Evolutionary conservation across 768 basidiomycete species (phyloP).

Genomic region (Basidioascus undulatus): DNA sequence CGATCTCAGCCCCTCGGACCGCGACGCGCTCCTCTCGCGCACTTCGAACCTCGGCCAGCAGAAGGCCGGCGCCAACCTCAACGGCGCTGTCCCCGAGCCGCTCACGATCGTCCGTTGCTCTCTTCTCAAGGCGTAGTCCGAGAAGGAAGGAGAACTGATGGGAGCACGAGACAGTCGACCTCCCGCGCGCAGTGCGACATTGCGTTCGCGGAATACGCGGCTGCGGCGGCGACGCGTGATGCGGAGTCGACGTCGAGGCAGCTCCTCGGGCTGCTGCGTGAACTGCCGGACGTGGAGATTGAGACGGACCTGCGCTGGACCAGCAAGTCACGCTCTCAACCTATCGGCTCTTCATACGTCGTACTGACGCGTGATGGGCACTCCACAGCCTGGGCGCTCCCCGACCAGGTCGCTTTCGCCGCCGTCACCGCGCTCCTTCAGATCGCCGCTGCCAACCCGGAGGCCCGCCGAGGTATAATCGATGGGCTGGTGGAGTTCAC

Average conservation of each 20-base stretch:
- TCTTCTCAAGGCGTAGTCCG: neutral
- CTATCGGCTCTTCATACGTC: neutral
- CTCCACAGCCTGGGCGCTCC: constrained; percentile 50
- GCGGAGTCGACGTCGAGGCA: constrained; percentile 32
- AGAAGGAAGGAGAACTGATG: neutral
- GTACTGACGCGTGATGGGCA: neutral
- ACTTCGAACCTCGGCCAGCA: constrained; percentile 34
- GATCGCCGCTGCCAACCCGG: constrained; percentile 30
- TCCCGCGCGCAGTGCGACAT: constrained; percentile 55
- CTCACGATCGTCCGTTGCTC: constrained; percentile 1
- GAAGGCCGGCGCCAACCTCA: no score
- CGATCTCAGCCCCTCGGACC: constrained; percentile 16
- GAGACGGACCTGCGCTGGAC: constrained; percentile 58
- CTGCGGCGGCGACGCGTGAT: constrained; percentile 33
- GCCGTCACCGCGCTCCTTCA: constrained; percentile 52
- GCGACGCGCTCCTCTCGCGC: constrained; percentile 32
- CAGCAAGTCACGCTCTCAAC: constrained; percentile 23
- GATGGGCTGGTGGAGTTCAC: constrained; percentile 40
- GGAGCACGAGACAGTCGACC: constrained; percentile 27
- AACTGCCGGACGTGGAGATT: constrained; percentile 52
- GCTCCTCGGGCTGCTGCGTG: constrained; percentile 41
- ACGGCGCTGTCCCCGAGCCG: constrained; percentile 11
- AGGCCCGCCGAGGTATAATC: constrained; percentile 29
- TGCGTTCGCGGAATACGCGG: constrained; percentile 54
- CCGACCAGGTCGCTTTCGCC: constrained; percentile 60